A percentile compares a stretch with the other conserved stretches of the same genome.
Conservation (phyloP, 1,284 basidiomycete genomes). For the Marasmius tenuissimus region DNA sequence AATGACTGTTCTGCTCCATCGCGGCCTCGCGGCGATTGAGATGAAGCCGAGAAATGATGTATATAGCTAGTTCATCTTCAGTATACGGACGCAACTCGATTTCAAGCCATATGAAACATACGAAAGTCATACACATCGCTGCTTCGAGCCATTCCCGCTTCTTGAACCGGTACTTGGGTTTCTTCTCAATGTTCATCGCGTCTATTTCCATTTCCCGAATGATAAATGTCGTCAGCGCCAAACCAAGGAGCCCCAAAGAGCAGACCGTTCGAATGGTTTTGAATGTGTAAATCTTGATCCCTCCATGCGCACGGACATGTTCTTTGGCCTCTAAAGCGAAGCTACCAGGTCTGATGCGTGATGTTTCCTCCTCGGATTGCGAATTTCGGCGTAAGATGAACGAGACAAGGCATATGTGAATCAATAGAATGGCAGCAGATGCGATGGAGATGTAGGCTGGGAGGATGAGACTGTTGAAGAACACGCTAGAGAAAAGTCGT, state of each 20-base stretch:
- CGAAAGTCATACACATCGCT: conserved; percentile 34
- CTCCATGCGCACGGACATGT: neutral
- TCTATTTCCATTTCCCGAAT: neutral
- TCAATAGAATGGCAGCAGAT: neutral
- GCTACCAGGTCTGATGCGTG: neutral
- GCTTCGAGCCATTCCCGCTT: conserved; percentile 28
- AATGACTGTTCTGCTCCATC: conserved; percentile 29
- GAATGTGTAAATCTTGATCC: neutral
- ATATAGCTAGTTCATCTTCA: conserved; percentile 23
- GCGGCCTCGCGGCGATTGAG: conserved; percentile 24
- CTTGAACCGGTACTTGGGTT: conserved; percentile 20
- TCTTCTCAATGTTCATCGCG: neutral
- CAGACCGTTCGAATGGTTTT: neutral
- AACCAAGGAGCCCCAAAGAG: neutral
- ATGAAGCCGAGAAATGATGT: conserved; percentile 30
- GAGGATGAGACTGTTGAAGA: neutral
- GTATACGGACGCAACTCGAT: neutral
- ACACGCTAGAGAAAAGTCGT: neutral
- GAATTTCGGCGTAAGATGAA: neutral
- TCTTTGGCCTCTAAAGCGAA: neutral
- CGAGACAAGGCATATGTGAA: neutral
- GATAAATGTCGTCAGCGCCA: neutral
- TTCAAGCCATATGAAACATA: conserved; percentile 17
- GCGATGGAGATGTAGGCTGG: neutral
- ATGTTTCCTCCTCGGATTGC: neutral